A percentile compares a stretch with the other conserved stretches of the same genome.
phyloP scores from a whole-genome alignment of 352 stramenopile species.

The Globisporangium abappressorium region DNA sequence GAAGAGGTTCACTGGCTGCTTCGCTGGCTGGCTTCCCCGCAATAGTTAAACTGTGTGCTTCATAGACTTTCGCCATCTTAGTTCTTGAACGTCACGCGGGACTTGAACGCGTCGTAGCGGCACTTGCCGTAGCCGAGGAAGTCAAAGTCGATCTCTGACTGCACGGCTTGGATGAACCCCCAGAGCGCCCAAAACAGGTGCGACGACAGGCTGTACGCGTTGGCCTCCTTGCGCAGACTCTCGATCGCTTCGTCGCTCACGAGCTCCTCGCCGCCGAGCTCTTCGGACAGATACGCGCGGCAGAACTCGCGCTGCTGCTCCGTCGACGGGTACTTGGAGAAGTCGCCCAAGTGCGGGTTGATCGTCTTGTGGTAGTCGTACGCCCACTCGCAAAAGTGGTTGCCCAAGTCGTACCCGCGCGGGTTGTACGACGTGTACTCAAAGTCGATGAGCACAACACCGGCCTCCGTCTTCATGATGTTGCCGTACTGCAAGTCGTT shows the following conservation, averaged over 20 bases:
- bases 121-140: slow-evolving; percentile 84
- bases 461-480: slow-evolving; percentile 75
- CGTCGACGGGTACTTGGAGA: slow-evolving; percentile 63
- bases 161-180: slow-evolving; percentile 86
- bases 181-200: slow-evolving; percentile 91
- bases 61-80: slow-evolving; percentile 15
- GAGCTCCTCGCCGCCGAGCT: slow-evolving; percentile 31
- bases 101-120: slow-evolving; percentile 73
- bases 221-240: slow-evolving; percentile 59
- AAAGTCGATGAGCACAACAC: slow-evolving; percentile 91
- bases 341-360: slow-evolving; percentile 73
- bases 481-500: slow-evolving; percentile 94
- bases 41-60: not conserved
- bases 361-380: slow-evolving; percentile 85
- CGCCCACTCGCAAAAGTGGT: slow-evolving; percentile 91
- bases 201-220: slow-evolving; percentile 80
- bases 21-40: not conserved
- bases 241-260: slow-evolving; percentile 64
- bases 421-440: slow-evolving; percentile 93
- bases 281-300: slow-evolving; percentile 58
- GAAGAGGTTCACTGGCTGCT: not conserved
- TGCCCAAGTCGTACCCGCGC: slow-evolving; percentile 89
- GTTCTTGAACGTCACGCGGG: slow-evolving; percentile 46
- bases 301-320: slow-evolving; percentile 72
- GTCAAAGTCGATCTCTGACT: slow-evolving; percentile 93